Evolutionary conservation across 495 filamentous ascomycete species (phyloP).

Genomic region (Aeminium ludgeri): DNA sequence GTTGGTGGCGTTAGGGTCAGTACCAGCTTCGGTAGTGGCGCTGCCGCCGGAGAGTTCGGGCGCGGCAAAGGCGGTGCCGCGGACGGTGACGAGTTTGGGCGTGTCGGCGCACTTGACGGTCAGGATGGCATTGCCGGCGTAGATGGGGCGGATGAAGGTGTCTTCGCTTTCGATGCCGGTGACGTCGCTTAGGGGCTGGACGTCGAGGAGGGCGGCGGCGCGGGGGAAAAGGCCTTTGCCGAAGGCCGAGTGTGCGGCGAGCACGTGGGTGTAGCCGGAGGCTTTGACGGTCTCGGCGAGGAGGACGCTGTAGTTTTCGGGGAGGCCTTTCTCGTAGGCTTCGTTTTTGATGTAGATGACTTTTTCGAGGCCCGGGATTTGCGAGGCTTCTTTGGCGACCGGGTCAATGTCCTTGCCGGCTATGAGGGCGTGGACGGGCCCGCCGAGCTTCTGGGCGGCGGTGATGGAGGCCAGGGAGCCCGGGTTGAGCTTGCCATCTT

Average conservation of each 20-base stretch:
- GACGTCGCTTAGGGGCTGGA: conserved; percentile 85
- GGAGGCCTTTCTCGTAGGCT: conserved; percentile 84
- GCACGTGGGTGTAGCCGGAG: conserved; percentile 75
- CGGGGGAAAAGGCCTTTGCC: conserved; percentile 93
- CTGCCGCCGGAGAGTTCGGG: conserved; percentile 37
- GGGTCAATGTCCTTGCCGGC: conserved; percentile 66
- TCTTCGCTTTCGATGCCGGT: conserved; percentile 74
- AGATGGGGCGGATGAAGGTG: conserved; percentile 93
- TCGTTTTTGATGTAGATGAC: conserved; percentile 73
- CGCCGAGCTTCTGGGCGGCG: conserved; percentile 74
- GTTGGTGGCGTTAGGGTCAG: conserved; percentile 53
- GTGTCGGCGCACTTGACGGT: conserved; percentile 83
- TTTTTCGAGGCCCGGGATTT: conserved; percentile 80
- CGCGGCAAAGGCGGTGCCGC: conserved; percentile 72
- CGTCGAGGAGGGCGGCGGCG: conserved; percentile 82
- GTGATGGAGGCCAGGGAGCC: conserved; percentile 75
- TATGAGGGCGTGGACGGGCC: conserved; percentile 68
- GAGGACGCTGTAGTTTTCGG: conserved; percentile 88
- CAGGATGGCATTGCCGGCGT: conserved; percentile 91
- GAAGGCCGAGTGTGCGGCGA: conserved; percentile 85
- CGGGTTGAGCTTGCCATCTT: conserved; percentile 67
- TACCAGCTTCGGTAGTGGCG: conserved; percentile 45
- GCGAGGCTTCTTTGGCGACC: conserved; percentile 74
- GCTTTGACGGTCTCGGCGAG: conserved; percentile 93
- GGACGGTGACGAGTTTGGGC: conserved; percentile 79